Evolutionary conservation across 2,329 filamentous ascomycete genomes (phyloP).

Genomic region (Coccinonectria pachysandricola): DNA sequence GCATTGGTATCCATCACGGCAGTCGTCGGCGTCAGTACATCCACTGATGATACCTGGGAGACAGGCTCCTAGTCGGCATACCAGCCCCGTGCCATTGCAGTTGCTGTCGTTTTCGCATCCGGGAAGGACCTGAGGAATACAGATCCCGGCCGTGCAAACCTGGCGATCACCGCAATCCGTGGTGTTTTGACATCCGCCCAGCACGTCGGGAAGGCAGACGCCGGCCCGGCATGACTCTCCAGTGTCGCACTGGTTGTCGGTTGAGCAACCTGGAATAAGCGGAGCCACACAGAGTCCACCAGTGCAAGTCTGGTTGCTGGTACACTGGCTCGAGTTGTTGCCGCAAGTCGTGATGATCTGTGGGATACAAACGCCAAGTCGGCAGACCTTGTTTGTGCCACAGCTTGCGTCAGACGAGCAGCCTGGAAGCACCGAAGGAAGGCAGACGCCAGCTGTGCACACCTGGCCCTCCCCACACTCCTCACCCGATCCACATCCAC

Average conservation of each 20-base stretch:
- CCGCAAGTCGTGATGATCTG: slow-evolving; percentile 3
- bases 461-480: no score
- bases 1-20: neutral
- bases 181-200: neutral
- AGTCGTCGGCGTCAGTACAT: neutral
- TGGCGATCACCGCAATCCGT: slow-evolving; percentile 3
- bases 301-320: slow-evolving; percentile 1
- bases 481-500: no score
- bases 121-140: slow-evolving; percentile 1
- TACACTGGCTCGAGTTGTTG: neutral
- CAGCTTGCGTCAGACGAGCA: neutral
- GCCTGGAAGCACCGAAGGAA: neutral
- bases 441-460: slow-evolving; percentile 1
- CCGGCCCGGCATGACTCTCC: neutral
- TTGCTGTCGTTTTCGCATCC: neutral
- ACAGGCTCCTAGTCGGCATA: neutral
- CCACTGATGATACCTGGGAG: neutral
- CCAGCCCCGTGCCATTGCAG: slow-evolving; percentile 2
- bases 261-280: no score
- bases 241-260: neutral
- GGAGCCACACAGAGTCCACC: slow-evolving; percentile 1
- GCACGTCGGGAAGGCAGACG: slow-evolving; percentile 1
- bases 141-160: slow-evolving; percentile 1
- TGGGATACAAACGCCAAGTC: slow-evolving; percentile 1
- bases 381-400: neutral